Evolutionary conservation across 805 yeast genomes (phyloP).

Genomic region (Sugiyamaella qingdaonensis): DNA sequence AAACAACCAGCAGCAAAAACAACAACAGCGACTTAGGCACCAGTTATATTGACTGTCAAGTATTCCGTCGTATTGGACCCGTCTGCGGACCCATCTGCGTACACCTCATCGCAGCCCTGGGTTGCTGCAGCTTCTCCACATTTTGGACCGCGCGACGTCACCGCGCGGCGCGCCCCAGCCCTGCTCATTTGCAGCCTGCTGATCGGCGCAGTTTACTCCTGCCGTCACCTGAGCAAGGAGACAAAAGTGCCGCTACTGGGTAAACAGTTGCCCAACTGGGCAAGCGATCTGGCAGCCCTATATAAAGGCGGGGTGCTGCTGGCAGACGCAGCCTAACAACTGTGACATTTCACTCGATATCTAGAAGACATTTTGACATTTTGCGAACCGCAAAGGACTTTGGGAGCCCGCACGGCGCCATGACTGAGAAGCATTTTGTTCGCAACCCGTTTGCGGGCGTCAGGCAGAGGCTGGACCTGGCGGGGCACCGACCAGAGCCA

Average conservation of each 20-base stretch:
- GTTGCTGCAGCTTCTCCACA: conserved; percentile 3
- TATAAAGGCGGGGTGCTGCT: neutral
- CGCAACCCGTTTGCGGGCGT: conserved; percentile 1
- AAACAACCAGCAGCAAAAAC: too few relatives aligned
- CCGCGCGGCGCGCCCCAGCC: neutral
- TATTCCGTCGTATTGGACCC: too few relatives aligned
- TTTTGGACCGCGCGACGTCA: neutral
- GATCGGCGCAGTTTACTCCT: neutral
- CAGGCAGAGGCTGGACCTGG: neutral
- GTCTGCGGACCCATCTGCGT: too few relatives aligned
- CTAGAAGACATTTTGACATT: too few relatives aligned
- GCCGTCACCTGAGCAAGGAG: neutral
- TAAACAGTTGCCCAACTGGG: neutral
- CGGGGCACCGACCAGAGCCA: too few relatives aligned
- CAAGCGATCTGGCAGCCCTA: neutral
- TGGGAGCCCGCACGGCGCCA: neutral
- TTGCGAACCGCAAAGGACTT: too few relatives aligned
- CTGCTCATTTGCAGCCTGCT: neutral
- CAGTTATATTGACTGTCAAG: too few relatives aligned
- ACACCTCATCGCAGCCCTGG: neutral
- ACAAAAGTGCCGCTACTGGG: neutral
- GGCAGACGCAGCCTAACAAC: too few relatives aligned
- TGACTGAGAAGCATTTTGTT: neutral
- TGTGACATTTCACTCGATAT: too few relatives aligned
- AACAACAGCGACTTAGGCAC: too few relatives aligned